phyloP scores from a whole-genome alignment of 768 basidiomycete species.

The Pisolithus albus region DNA sequence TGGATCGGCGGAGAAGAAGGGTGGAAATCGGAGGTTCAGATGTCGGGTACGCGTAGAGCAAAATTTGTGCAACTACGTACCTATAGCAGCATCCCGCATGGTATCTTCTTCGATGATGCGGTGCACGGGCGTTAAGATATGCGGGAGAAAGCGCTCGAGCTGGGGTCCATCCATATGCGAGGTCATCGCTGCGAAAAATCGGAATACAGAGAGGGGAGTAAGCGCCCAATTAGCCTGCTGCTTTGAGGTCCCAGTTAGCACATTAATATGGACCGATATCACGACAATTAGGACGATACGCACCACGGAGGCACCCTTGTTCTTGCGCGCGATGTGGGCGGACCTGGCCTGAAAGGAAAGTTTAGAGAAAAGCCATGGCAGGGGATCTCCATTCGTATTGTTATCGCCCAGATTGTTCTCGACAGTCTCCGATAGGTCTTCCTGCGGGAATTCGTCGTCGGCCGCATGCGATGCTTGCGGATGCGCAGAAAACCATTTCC shows the following conservation, averaged over 20 bases:
- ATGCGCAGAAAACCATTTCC: constrained; percentile 63
- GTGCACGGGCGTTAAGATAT: constrained; percentile 82
- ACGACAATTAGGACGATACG: constrained; percentile 12
- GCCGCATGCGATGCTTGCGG: constrained; percentile 23
- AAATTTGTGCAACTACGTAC: constrained; percentile 36
- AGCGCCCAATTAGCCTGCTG: constrained; percentile 73
- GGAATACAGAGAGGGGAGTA: constrained; percentile 71
- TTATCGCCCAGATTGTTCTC: constrained; percentile 22
- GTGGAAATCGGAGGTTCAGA: no score
- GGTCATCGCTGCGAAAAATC: constrained; percentile 93
- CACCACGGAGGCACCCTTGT: constrained; percentile 42
- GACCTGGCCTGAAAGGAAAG: constrained; percentile 82
- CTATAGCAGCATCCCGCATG: constrained; percentile 69
- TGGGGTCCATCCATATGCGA: constrained; percentile 54
- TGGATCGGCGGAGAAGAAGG: no score
- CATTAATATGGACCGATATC: neutral
- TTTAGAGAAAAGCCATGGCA: constrained; percentile 93
- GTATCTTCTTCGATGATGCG: constrained; percentile 85
- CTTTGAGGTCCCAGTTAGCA: neutral
- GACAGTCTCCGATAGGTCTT: constrained; percentile 22
- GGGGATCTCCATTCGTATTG: constrained; percentile 35
- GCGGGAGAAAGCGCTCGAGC: constrained; percentile 67
- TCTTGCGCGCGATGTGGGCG: constrained; percentile 64
- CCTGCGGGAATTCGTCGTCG: constrained; percentile 19
- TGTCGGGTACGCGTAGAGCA: no score